These are phyloP conservation scores for Xylariales sp. DNA, from an alignment of 2,329 filamentous ascomycete species.

Conservation along the genomic window DNA sequence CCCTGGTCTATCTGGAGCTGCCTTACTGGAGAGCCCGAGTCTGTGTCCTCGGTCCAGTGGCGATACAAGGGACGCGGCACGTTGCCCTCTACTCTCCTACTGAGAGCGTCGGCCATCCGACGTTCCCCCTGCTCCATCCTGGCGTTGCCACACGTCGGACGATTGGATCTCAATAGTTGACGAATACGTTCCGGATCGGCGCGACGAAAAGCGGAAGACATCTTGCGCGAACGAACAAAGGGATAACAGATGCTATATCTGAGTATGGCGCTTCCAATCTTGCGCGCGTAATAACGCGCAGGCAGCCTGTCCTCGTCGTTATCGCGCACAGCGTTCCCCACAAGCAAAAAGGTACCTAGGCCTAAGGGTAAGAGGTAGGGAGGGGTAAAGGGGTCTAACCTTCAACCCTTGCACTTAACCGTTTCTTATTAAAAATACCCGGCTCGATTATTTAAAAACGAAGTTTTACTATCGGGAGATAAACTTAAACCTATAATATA, in stretches of 20 bases:
- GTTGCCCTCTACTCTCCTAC: conserved; percentile 7
- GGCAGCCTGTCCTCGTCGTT: conserved; percentile 6
- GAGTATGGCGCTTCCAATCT: conserved; percentile 1
- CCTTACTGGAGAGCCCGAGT: background rate
- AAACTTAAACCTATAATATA: too few species aligned
- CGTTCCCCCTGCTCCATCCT: background rate
- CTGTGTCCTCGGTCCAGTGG: background rate
- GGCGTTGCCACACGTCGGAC: conserved; percentile 2
- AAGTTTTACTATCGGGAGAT: too few species aligned
- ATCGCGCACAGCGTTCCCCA: too few species aligned
- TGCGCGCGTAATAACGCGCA: conserved; percentile 12
- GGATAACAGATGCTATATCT: conserved; percentile 17
- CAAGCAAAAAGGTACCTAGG: too few species aligned
- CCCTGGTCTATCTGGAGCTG: conserved; percentile 4
- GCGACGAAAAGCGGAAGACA: conserved; percentile 10
- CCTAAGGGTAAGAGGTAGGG: too few species aligned
- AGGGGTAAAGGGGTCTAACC: too few species aligned
- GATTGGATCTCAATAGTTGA: background rate
- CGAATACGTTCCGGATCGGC: background rate
- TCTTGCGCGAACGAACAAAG: background rate
- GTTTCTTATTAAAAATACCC: too few species aligned
- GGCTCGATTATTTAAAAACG: too few species aligned
- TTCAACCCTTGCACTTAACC: too few species aligned
- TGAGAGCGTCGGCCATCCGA: background rate
- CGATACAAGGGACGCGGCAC: conserved; percentile 25